These are phyloP conservation scores for Aspergillus proliferans DNA, from an alignment of 2,329 filamentous ascomycete species.

Conservation along the genomic window DNA sequence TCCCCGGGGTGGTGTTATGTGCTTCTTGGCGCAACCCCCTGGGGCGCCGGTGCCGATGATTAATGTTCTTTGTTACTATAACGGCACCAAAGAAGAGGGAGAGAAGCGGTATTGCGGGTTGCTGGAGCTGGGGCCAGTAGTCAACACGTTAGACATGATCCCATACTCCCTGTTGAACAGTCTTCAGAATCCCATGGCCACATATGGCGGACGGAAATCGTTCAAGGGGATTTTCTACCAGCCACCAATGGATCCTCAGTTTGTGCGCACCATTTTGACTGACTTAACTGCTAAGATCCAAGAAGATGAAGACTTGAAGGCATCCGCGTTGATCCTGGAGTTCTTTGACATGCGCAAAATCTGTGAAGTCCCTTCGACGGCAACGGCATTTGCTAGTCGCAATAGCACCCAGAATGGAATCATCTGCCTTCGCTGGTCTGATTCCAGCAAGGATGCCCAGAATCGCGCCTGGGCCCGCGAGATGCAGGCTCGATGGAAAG, in stretches of 20 bases:
- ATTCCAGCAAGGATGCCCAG: slow-evolving; percentile 30
- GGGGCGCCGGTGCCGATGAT: slow-evolving; percentile 26
- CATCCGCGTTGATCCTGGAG: slow-evolving; percentile 36
- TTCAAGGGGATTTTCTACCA: slow-evolving; percentile 43
- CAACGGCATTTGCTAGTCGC: slow-evolving; percentile 43
- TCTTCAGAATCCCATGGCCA: slow-evolving; percentile 31
- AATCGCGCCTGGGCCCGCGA: slow-evolving; percentile 36
- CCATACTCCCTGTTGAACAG: slow-evolving; percentile 40
- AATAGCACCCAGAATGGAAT: slow-evolving; percentile 42
- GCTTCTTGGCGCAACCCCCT: slow-evolving; percentile 24
- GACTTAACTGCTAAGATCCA: slow-evolving; percentile 24
- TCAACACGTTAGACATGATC: slow-evolving; percentile 34
- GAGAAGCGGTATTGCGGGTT: slow-evolving; percentile 31
- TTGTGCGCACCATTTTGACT: slow-evolving; percentile 26
- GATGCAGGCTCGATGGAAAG: slow-evolving; percentile 22
- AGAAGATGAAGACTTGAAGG: slow-evolving; percentile 22
- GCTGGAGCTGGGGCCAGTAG: slow-evolving; percentile 31
- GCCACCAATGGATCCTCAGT: slow-evolving; percentile 33
- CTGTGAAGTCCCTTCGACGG: slow-evolving; percentile 26
- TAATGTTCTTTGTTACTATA: slow-evolving; percentile 29
- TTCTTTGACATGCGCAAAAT: slow-evolving; percentile 38
- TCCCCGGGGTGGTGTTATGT: slow-evolving; percentile 43
- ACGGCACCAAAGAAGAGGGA: slow-evolving; percentile 33
- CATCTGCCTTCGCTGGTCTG: slow-evolving; percentile 38
- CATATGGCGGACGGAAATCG: slow-evolving; percentile 35